Base-by-base conservation (phyloP, 805 yeast genomes). In the Starmerella ratchasimensis region DNA sequence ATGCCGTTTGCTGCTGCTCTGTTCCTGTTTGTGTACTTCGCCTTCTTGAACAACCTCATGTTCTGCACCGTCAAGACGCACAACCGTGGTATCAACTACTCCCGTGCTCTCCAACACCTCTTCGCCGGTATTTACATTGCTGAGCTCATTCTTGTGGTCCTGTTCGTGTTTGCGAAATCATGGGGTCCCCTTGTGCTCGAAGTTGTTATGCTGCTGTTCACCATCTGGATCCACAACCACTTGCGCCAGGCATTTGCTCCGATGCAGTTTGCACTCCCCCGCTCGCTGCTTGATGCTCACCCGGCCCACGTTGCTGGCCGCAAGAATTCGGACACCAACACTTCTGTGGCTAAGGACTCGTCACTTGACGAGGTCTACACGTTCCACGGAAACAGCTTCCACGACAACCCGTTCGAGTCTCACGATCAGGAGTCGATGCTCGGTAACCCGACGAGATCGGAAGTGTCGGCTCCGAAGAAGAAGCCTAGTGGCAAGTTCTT, bases 121-220 rank as follows among this genome's bases (percentile, higher is more conserved):
- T 68, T 88, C 55, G 76, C 76, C 27, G 98, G 98, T 41, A 58
- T 90, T 31, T 88, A 88, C 57, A 57, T 88, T 31, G 94, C 94
- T 28, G 86, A 88, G 59, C 60, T 84, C 17, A 82, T 94, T 64
- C 51, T 90, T 45, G 56, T 90, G 37, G 96, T 95, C 38, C 59
- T 90, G 39, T 86, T 83, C 55, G 80, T 73, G 14, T 93, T 88
- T 39, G 84, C 93, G 44, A 82, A 82, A 65, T 79, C 93, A 29
- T 88, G 95, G 95, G 97, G 95, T 31, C 93, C 95, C 26, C 68
- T 84, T 46, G 80, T 76, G 3, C 60, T 88, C 37, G 81, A 80
- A 56, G 75, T 73, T 1, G 65, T 86, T 36, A 64, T 78, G 29
- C 51, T 82, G 11, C 70, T 68, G 7, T 58, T 68, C 46, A 82